Percentiles rank a stretch among this genome's conserved stretches.
Conservation (phyloP, 495 filamentous ascomycete species). For the Penicillium riverlandense region DNA sequence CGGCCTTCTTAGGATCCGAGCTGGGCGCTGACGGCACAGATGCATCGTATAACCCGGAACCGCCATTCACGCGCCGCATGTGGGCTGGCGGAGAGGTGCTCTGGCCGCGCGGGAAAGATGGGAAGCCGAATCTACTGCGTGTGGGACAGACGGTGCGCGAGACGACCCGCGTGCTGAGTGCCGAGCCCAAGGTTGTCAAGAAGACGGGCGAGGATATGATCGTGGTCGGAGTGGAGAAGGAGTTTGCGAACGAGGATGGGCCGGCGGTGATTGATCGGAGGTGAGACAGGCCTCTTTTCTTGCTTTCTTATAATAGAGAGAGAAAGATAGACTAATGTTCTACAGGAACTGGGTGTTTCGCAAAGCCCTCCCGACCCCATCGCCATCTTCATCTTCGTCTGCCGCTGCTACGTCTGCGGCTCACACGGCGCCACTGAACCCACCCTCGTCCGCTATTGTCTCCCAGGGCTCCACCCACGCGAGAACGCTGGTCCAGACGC, state of each 20-base stretch:
- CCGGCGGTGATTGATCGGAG: conserved; percentile 47
- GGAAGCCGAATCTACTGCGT: conserved; percentile 32
- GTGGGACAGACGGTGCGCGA: conserved; percentile 51
- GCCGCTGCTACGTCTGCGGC: conserved; percentile 2
- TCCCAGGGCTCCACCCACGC: conserved; percentile 22
- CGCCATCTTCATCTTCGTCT: conserved; percentile 8
- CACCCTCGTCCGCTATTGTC: conserved; percentile 17
- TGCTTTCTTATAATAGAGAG: too few species aligned
- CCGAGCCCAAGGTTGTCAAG: conserved; percentile 41
- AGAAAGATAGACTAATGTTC: too few species aligned
- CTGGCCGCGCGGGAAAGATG: conserved; percentile 35
- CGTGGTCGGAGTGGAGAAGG: conserved; percentile 58
- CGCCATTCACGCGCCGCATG: conserved; percentile 62
- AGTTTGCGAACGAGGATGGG: conserved; percentile 43
- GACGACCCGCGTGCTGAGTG: conserved; percentile 45
- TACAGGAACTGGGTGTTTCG: conserved; percentile 56
- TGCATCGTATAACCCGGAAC: conserved; percentile 55
- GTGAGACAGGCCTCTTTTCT: conserved; percentile 4
- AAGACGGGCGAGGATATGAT: conserved; percentile 57
- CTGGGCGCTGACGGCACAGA: conserved; percentile 70
- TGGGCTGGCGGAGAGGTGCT: conserved; percentile 66
- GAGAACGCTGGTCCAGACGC: conserved; percentile 45
- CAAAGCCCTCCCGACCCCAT: conserved; percentile 29
- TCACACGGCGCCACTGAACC: conserved; percentile 14
- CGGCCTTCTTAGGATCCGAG: conserved; percentile 41